Evolutionary conservation across 345 rosid species (phyloP).

Genomic region (Excoecaria agallocha): DNA sequence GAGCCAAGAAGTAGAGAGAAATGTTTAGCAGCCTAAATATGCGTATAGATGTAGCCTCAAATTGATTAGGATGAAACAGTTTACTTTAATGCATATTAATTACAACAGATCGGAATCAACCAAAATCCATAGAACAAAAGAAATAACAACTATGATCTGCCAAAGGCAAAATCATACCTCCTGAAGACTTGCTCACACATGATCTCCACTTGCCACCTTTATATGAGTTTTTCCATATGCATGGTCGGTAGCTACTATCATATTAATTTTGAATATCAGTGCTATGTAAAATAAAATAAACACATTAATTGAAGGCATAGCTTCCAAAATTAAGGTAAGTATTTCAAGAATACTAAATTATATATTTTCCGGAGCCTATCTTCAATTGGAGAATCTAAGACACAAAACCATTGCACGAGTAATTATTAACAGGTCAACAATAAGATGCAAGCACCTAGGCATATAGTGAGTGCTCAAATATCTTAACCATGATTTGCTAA

Average conservation of each 20-base stretch:
- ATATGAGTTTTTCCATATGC: slow-evolving; percentile 88
- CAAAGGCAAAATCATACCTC: slow-evolving; percentile 46
- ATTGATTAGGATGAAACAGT: background rate
- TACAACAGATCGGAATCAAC: background rate
- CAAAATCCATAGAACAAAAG: background rate
- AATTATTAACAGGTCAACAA: background rate
- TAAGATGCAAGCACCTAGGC: background rate
- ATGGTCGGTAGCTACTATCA: slow-evolving; percentile 61
- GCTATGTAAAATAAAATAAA: background rate
- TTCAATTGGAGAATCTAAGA: background rate
- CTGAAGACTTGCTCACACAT: slow-evolving; percentile 58
- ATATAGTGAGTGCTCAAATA: background rate
- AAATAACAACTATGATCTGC: background rate
- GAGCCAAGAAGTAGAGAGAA: too few relatives aligned
- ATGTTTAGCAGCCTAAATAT: too few relatives aligned
- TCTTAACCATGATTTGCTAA: too few relatives aligned
- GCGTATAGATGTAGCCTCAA: too few relatives aligned
- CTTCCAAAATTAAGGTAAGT: background rate
- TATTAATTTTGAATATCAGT: slow-evolving; percentile 15
- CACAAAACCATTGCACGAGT: background rate
- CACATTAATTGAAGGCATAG: slow-evolving; percentile 1
- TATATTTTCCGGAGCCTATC: background rate
- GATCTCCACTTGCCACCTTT: slow-evolving; percentile 83
- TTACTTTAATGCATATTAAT: background rate
- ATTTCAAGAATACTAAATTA: background rate